phyloP scores from a whole-genome alignment of 345 rosid species.

The Trapa bicornis region DNA sequence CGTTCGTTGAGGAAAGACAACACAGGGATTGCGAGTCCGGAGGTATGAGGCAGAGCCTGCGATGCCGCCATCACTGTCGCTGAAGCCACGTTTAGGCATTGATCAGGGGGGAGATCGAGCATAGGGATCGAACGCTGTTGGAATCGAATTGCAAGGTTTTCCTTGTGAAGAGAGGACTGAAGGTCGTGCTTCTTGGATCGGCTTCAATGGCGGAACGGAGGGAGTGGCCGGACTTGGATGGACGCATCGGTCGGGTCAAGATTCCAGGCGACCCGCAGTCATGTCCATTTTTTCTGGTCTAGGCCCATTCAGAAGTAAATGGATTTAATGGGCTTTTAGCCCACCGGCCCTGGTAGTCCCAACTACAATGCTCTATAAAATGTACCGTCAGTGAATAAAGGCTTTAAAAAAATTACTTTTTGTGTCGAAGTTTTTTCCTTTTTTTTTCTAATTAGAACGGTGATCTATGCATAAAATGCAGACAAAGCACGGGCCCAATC shows the following conservation, averaged over 20 bases:
- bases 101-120: not conserved
- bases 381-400: no score
- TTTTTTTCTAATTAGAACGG: no score
- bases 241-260: no score
- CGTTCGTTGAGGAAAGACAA: slow-evolving; percentile 43
- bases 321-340: no score
- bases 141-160: not conserved
- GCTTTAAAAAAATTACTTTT: no score
- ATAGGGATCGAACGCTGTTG: not conserved
- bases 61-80: slow-evolving; percentile 22
- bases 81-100: slow-evolving; percentile 27
- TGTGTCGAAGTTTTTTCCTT: no score
- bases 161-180: not conserved
- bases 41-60: slow-evolving; percentile 35
- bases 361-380: no score
- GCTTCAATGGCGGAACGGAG: not conserved
- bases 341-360: no score
- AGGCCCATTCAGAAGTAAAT: not conserved
- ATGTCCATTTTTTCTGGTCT: not conserved
- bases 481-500: not conserved
- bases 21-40: slow-evolving; percentile 33
- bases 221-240: no score
- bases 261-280: no score
- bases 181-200: not conserved
- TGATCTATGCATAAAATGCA: not conserved